Evolutionary conservation across 2,329 filamentous ascomycete genomes (phyloP), one percentile per base, ranked within the genome.

Genomic region (Tolypocladium nubicola): DNA sequence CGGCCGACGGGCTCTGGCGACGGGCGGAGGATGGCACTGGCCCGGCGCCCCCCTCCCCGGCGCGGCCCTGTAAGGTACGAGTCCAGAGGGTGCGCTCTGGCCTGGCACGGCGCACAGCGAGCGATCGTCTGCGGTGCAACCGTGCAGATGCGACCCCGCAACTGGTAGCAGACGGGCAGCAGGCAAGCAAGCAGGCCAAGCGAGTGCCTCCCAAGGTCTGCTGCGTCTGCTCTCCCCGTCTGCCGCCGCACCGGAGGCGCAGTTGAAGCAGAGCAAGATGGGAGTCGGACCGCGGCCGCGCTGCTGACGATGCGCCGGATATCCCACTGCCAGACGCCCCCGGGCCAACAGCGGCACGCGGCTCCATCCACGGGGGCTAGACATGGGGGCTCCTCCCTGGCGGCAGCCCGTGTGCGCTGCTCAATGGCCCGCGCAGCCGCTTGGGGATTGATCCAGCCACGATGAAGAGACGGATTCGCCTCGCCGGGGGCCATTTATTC

Each of bases 111-210:
- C 45, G 37, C 37, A 3, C 37, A 14, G 21, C 26, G 23, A 14
- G 21, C 26, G 23, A 58, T 60, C 54, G 49, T 43, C 59, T 63
- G 57, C 45, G 49, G 58, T 63, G 61, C 57, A 53, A 62, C 60
- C 35, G 52, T 55, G 59, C 58, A 41, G 53, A 53, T 56, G 58
- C 54, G 43, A 57, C 61, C 57, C 61, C 59, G 57, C 58, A 62
- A 59, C 58, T 35, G 54, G 21, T n/a, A 61, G 60, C 56, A 38
- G 54, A 21, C 52, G 6, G 26, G 3, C 26, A 30, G 26, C 3
- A 2, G 4, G 23, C 23, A 26, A 35, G 53, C n/a, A 26, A 61
- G 60, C 56, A 38, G 54, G 30, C 52, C 43, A 52, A 37, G 26
- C 47, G 26, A 35, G 26, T 26, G 26, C 41, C 8, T 41, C 41